Evolutionary conservation across 2,329 filamentous ascomycete genomes (phyloP).

Genomic region (Neocatenulostroma microsporum): DNA sequence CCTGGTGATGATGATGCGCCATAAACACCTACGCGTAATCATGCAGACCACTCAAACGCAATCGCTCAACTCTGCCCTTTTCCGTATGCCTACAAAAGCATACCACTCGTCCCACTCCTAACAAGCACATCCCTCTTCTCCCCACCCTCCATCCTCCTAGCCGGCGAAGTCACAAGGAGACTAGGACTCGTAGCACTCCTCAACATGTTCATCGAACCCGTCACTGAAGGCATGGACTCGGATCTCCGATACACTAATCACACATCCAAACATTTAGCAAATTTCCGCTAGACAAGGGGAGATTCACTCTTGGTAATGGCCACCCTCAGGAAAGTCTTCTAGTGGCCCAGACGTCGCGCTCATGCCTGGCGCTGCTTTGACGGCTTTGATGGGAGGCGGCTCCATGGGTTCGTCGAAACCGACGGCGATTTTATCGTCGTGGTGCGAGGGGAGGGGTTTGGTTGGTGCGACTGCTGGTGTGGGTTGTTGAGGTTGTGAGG

Average conservation of each 20-base stretch:
- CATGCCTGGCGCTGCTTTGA: slow-evolving; percentile 22
- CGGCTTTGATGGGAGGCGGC: slow-evolving; percentile 13
- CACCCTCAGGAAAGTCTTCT: slow-evolving; percentile 21
- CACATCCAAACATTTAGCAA: background rate
- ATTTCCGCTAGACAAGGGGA: background rate
- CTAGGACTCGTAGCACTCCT: background rate
- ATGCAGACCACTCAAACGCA: too few relatives aligned
- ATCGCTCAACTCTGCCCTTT: too few relatives aligned
- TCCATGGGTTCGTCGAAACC: slow-evolving; percentile 13
- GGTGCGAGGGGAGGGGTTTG: background rate
- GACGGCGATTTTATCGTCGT: slow-evolving; percentile 22
- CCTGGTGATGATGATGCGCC: too few relatives aligned
- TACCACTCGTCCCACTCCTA: too few relatives aligned
- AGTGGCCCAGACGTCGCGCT: slow-evolving; percentile 26
- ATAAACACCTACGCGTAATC: too few relatives aligned
- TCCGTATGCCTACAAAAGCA: too few relatives aligned
- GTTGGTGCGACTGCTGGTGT: background rate
- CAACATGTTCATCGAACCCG: background rate
- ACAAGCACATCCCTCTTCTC: too few relatives aligned
- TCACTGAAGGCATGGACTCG: slow-evolving; percentile 5
- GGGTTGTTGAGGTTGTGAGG: background rate
- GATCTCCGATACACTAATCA: slow-evolving; percentile 7
- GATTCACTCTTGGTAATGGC: background rate
- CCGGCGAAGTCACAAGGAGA: too few relatives aligned
- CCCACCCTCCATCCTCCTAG: too few relatives aligned